A percentile compares a stretch with the other conserved stretches of the same genome.
Conservation (phyloP, 2,329 filamentous ascomycete genomes). For the Colletotrichum trifolii region DNA sequence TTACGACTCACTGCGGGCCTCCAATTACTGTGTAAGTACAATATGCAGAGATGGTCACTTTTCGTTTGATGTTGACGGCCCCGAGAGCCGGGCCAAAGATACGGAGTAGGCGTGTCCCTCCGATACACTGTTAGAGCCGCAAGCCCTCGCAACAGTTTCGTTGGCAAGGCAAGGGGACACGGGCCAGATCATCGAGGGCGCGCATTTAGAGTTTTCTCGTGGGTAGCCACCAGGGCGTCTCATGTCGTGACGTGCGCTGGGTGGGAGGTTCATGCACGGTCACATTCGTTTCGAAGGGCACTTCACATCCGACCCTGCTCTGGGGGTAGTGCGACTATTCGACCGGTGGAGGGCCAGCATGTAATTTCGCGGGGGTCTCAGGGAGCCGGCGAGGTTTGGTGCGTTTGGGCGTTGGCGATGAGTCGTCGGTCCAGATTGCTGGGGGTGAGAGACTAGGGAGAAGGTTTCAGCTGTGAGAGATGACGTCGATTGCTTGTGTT, state of each 20-base stretch:
- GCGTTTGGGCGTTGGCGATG: background rate
- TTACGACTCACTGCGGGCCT: too few relatives aligned
- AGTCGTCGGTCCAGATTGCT: background rate
- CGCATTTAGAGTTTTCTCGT: slow-evolving; percentile 8
- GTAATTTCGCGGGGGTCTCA: background rate
- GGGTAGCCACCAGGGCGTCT: slow-evolving; percentile 1
- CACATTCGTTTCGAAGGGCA: slow-evolving; percentile 6
- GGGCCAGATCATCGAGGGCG: background rate
- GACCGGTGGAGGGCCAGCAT: too few relatives aligned
- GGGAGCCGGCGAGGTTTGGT: background rate
- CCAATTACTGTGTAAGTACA: too few relatives aligned
- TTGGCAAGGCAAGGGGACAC: too few relatives aligned
- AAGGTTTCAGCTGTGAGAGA: slow-evolving; percentile 23
- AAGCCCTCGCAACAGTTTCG: background rate
- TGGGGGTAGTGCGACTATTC: too few relatives aligned
- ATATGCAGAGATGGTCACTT: too few relatives aligned
- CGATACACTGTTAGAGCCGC: too few relatives aligned
- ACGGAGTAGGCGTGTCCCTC: too few relatives aligned
- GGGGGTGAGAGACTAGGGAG: background rate
- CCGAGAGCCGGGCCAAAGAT: too few relatives aligned
- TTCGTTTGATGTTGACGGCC: too few relatives aligned
- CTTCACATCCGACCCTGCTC: background rate
- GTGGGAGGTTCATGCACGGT: slow-evolving; percentile 16
- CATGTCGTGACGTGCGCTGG: slow-evolving; percentile 20
- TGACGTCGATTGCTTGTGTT: slow-evolving; percentile 9